These are phyloP conservation scores for Microdochium trichocladiopsis DNA, from an alignment of 2,329 filamentous ascomycete genomes.

Conservation along the genomic window DNA sequence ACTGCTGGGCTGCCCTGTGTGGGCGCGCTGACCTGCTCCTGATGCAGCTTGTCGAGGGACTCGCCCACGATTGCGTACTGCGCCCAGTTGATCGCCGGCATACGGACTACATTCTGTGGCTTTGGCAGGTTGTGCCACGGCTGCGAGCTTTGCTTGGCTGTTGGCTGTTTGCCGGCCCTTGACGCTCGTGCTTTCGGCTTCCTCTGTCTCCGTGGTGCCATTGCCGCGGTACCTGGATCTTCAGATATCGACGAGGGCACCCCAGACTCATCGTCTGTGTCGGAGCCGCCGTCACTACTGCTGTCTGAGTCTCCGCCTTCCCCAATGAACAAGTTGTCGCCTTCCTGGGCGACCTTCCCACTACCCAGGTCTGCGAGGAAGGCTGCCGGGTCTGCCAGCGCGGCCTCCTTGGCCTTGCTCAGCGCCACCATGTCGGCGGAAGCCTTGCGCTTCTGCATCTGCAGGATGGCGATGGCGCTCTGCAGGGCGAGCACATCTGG, in stretches of 20 bases:
- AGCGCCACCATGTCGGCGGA: slow-evolving; percentile 67
- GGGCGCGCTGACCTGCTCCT: slow-evolving; percentile 66
- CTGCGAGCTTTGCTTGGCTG: slow-evolving; percentile 3
- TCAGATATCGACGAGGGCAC: slow-evolving; percentile 11
- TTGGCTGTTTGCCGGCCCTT: too few species aligned
- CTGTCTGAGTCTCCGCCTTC: slow-evolving; percentile 19
- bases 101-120: slow-evolving; percentile 76
- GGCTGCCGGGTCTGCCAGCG: slow-evolving; percentile 60
- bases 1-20: slow-evolving; percentile 44
- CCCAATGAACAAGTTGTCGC: slow-evolving; percentile 17
- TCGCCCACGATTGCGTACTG: slow-evolving; percentile 89
- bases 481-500: slow-evolving; percentile 83
- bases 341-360: slow-evolving; percentile 47
- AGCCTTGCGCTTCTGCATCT: slow-evolving; percentile 77
- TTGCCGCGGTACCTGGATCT: too few species aligned
- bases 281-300: slow-evolving; percentile 12
- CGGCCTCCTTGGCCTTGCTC: slow-evolving; percentile 61
- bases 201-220: background rate
- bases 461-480: slow-evolving; percentile 78
- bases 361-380: slow-evolving; percentile 64
- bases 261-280: slow-evolving; percentile 19
- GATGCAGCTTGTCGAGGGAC: slow-evolving; percentile 75
- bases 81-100: slow-evolving; percentile 87
- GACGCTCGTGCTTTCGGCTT: background rate
- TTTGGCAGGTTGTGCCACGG: slow-evolving; percentile 62